These are phyloP conservation scores for Arthrobotrys sinensis DNA, from an alignment of 2,329 filamentous ascomycete genomes.

Conservation along the genomic window DNA sequence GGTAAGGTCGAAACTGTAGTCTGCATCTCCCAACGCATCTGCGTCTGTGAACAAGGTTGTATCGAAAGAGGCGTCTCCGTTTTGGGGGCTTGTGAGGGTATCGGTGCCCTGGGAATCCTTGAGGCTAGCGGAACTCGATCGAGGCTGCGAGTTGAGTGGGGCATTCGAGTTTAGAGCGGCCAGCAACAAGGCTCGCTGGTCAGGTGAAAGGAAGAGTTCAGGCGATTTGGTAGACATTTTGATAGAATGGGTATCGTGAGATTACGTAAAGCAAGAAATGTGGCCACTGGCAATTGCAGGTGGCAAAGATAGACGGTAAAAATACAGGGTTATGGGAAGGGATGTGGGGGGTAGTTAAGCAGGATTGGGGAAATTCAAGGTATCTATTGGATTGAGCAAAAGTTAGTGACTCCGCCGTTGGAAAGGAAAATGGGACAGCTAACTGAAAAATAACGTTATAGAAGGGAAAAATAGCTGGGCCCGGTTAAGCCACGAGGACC, in stretches of 20 bases:
- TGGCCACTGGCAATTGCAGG: conserved; percentile 28
- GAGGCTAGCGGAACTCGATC: conserved; percentile 64
- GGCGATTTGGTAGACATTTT: conserved; percentile 59
- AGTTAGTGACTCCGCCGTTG: conserved; percentile 3
- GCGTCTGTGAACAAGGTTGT: conserved; percentile 50
- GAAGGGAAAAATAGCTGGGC: conserved; percentile 8
- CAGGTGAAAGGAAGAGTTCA: conserved; percentile 79
- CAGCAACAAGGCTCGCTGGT: conserved; percentile 82
- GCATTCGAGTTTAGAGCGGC: conserved; percentile 81
- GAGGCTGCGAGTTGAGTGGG: conserved; percentile 67
- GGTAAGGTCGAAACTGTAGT: conserved; percentile 81
- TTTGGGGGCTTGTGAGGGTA: conserved; percentile 64
- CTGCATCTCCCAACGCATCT: conserved; percentile 74
- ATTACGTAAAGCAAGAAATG: conserved; percentile 56
- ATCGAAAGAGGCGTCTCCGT: conserved; percentile 64
- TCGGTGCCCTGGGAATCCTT: conserved; percentile 62
- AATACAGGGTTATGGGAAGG: conserved; percentile 22
- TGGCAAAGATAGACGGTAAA: conserved; percentile 24
- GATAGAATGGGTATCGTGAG: conserved; percentile 65
- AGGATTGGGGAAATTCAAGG: background rate
- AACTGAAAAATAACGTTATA: conserved; percentile 33
- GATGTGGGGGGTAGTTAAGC: conserved; percentile 3
- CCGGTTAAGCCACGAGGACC: background rate
- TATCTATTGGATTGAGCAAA: conserved; percentile 27
- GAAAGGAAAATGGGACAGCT: background rate